Base-by-base conservation (phyloP, 805 yeast species). In the Clavispora santaluciae region DNA sequence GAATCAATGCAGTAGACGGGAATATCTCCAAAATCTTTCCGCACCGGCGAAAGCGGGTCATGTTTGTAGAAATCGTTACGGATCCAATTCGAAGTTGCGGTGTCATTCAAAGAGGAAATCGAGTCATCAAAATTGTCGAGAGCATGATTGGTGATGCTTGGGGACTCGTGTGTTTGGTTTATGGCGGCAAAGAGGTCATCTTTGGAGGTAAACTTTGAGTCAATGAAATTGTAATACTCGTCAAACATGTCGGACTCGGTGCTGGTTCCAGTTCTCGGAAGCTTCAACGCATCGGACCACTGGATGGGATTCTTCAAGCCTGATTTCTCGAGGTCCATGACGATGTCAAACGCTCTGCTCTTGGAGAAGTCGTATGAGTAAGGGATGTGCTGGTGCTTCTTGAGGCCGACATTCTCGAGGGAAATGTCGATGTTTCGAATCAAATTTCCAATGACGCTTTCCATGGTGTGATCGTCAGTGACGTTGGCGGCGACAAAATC, bases 1-100 rank as follows among this genome's bases (percentile, higher is more conserved):
- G 83, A 72, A 62, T 93, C 99, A 43, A 91, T 87, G 61, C 97
- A 89, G 57, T 79, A 91, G 1, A 89, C 80, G 0, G 76, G 73
- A 10, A 73, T 54, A 34, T 70, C 62, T 0, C 61, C 61, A 48
- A 71, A 75, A 21, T 70, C 69, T n/a, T 49, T 48, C 49, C 83
- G 63, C 2, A 57, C 44, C 2, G 22, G 17, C 2, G 42, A 41
- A 37, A 61, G 41, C 0, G 72, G 70, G 43, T 69, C 75, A 2
- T 41, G 25, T 1, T 35, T 40, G 40, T 55, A 54, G 28, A 67
- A 59, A 10, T 47, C 46, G 6, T 38, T 24, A 3, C 11, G 15
- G n/a, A 36, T 20, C 37, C 37, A 35, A 9, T 36, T 15, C 4
- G 17, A 13, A 1, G 16, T 11, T 6, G 20, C 25, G 3, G 33